These are phyloP conservation scores for Tricholoma sp. DNA, from an alignment of 768 basidiomycete species.

Conservation along the genomic window DNA sequence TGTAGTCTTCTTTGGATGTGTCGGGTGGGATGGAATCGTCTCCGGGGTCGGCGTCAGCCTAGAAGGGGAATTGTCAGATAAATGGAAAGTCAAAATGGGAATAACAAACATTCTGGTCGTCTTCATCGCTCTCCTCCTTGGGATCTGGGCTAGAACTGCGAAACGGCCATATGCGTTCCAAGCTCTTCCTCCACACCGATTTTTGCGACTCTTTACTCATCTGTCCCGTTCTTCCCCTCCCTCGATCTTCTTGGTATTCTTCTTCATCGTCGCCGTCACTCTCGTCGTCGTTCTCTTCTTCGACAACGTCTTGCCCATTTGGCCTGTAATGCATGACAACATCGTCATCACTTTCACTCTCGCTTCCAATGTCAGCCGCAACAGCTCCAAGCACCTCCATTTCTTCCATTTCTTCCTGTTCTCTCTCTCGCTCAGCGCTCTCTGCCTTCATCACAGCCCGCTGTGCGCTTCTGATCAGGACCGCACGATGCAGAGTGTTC, in stretches of 20 bases:
- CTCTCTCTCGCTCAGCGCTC: slow-evolving; percentile 45
- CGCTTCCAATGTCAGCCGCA: slow-evolving; percentile 33
- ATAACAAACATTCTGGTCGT: slow-evolving; percentile 20
- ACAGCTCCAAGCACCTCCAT: slow-evolving; percentile 42
- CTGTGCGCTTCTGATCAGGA: slow-evolving; percentile 67
- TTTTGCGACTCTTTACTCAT: slow-evolving; percentile 20
- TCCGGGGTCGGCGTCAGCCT: background rate
- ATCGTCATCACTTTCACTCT: slow-evolving; percentile 29
- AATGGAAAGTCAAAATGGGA: background rate
- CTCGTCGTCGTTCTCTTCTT: slow-evolving; percentile 19
- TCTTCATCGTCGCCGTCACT: slow-evolving; percentile 22
- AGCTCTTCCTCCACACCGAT: slow-evolving; percentile 38
- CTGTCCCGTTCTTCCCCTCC: slow-evolving; percentile 11
- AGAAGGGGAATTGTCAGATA: background rate
- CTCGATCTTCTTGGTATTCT: slow-evolving; percentile 17
- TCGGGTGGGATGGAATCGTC: slow-evolving; percentile 7
- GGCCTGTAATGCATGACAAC: slow-evolving; percentile 16
- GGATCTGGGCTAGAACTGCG: slow-evolving; percentile 20
- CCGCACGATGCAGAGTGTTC: slow-evolving; percentile 59
- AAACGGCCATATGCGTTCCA: slow-evolving; percentile 41
- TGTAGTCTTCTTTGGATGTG: slow-evolving; percentile 13
- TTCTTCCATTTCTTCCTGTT: slow-evolving; percentile 45
- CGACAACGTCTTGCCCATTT: slow-evolving; percentile 16
- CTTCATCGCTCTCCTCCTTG: slow-evolving; percentile 11
- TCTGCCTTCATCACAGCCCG: slow-evolving; percentile 49